Percentiles rank a stretch among this genome's conserved stretches.
phyloP scores from a whole-genome alignment of 441 rosid genomes.

The Erysimum pusillum region DNA sequence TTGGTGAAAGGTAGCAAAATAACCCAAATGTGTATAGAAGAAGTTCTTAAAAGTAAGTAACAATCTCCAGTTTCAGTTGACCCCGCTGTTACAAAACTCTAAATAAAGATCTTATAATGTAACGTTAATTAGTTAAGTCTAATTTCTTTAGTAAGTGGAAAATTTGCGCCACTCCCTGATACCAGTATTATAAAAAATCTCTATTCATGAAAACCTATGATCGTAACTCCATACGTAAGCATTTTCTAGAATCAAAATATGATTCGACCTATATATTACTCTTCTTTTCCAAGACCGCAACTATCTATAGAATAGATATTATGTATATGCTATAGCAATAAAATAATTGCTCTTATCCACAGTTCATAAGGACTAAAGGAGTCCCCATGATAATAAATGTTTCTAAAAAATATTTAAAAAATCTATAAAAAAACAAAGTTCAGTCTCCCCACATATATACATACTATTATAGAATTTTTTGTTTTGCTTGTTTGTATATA shows the following conservation, averaged over 20 bases:
- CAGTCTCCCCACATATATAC: constrained; percentile 18
- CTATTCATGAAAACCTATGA: constrained; percentile 7
- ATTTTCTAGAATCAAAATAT: constrained; percentile 35
- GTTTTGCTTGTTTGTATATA: background rate
- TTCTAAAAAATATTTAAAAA: background rate
- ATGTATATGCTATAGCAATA: background rate
- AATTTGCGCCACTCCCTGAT: background rate
- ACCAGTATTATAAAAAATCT: background rate
- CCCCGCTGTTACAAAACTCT: background rate
- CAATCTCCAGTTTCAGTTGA: constrained; percentile 23
- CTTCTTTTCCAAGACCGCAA: background rate
- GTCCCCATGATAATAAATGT: constrained; percentile 30
- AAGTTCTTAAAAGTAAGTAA: constrained; percentile 9
- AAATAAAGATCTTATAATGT: background rate
- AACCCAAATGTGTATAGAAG: background rate
- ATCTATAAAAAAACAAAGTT: constrained; percentile 6
- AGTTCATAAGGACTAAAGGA: background rate
- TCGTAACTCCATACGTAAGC: constrained; percentile 48
- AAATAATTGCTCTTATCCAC: constrained; percentile 35
- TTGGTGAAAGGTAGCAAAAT: constrained; percentile 10
- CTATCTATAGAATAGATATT: background rate
- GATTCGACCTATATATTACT: background rate
- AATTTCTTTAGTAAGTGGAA: constrained; percentile 30
- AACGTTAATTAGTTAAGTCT: constrained; percentile 20
- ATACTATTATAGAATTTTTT: background rate